These are phyloP conservation scores for Colletotrichum sp. DNA, from an alignment of 2,329 filamentous ascomycete genomes.

Conservation along the genomic window DNA sequence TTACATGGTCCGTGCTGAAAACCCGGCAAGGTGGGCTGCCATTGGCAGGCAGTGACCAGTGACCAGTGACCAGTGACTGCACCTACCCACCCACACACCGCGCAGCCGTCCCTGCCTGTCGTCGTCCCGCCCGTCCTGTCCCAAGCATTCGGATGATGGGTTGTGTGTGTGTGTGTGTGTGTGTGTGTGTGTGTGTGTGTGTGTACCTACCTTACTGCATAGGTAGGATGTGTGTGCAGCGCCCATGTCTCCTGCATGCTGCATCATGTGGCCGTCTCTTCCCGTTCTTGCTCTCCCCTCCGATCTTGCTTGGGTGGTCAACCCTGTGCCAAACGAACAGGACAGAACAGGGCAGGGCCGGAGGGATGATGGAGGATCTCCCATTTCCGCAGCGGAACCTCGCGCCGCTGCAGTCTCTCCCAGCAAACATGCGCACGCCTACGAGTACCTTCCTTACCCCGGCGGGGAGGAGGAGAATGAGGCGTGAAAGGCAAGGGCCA, in stretches of 20 bases:
- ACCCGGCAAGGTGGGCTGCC: not conserved
- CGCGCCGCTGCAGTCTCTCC: not conserved
- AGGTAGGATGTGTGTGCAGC: not conserved
- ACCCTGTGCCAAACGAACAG: not conserved
- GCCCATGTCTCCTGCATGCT: not conserved
- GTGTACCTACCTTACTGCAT: not conserved
- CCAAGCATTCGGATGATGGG: constrained; percentile 18
- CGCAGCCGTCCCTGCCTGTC: not conserved
- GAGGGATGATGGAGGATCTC: not conserved
- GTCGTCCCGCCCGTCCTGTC: constrained; percentile 14
- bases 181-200: not conserved
- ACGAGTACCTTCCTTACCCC: not conserved
- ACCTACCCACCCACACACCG: not conserved
- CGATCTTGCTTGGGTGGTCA: not conserved
- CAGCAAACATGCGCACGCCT: not conserved
- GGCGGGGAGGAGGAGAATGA: not conserved
- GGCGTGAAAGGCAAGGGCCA: not conserved
- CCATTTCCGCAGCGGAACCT: not conserved
- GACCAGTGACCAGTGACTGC: not conserved
- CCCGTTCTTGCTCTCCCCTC: not conserved
- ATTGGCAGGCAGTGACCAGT: not conserved
- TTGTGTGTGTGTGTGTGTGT: too few species aligned
- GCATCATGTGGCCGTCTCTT: not conserved
- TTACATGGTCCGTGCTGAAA: not conserved
- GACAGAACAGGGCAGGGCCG: not conserved